A percentile compares a stretch with the other conserved stretches of the same genome.
phyloP scores from a whole-genome alignment of 306 rosid genomes.

The Lathyrus sativus region DNA sequence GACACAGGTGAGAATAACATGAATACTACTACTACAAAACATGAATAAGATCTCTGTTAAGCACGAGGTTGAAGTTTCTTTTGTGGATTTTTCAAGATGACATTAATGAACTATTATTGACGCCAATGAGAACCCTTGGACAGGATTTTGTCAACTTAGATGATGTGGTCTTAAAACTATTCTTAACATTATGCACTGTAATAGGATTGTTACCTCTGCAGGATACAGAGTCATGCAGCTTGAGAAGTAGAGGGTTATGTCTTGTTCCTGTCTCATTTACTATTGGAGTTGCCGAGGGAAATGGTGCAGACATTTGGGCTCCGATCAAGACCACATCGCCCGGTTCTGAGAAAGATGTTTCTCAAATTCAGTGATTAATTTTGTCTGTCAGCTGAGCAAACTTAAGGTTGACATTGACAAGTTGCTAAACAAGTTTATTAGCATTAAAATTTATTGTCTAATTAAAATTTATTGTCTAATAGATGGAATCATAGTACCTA shows the following conservation, averaged over 20 bases:
- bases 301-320: slow-evolving; percentile 99
- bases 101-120: slow-evolving; percentile 7
- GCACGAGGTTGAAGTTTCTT: not conserved
- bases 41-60: slow-evolving; percentile 4
- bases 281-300: slow-evolving; percentile 82
- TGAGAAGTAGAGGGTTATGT: slow-evolving; percentile 88
- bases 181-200: slow-evolving; percentile 5
- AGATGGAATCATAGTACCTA: slow-evolving; percentile 41
- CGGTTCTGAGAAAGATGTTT: slow-evolving; percentile 44
- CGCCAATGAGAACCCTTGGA: not conserved
- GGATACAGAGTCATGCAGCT: slow-evolving; percentile 69
- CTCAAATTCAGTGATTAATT: slow-evolving; percentile 56
- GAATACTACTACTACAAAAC: not conserved
- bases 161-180: not conserved
- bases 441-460: slow-evolving; percentile 34
- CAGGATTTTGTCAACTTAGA: not conserved
- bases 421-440: slow-evolving; percentile 38
- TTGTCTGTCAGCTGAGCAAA: slow-evolving; percentile 32
- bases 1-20: slow-evolving; percentile 65
- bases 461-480: slow-evolving; percentile 31
- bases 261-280: slow-evolving; percentile 78
- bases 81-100: not conserved
- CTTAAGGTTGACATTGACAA: slow-evolving; percentile 35
- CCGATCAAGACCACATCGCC: slow-evolving; percentile 80
- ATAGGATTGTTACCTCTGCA: slow-evolving; percentile 36